Percentiles rank a stretch among this genome's conserved stretches.
phyloP scores from a whole-genome alignment of 2,329 filamentous ascomycete species.

The Talaromyces sp. region DNA sequence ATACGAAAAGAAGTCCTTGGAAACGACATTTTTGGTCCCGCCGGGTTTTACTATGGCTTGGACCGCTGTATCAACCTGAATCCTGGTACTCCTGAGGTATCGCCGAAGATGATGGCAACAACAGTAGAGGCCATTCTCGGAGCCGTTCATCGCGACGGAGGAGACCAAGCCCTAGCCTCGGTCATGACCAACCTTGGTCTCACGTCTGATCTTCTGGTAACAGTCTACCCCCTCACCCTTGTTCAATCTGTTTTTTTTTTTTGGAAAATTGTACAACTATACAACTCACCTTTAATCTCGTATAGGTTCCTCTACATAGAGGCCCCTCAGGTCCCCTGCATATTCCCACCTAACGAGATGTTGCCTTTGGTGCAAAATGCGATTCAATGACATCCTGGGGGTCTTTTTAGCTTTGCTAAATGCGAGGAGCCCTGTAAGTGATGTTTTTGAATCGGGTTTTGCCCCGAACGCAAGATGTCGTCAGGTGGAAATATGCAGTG shows the following conservation, averaged over 20 bases:
- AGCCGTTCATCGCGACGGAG: slow-evolving; percentile 9
- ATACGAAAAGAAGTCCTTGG: neutral
- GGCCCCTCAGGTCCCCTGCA: neutral
- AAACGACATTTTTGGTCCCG: neutral
- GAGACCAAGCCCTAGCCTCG: neutral
- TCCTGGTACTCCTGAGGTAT: neutral
- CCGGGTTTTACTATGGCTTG: neutral
- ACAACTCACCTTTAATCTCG: slow-evolving; percentile 2
- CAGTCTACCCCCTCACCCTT: neutral
- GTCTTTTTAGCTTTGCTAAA: neutral
- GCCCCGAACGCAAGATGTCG: neutral
- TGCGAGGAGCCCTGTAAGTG: neutral
- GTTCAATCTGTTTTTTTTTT: neutral
- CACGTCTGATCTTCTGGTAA: slow-evolving; percentile 9
- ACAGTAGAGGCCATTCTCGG: slow-evolving; percentile 11
- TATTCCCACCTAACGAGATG: neutral
- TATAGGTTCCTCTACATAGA: slow-evolving; percentile 7
- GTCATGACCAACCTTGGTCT: slow-evolving; percentile 12
- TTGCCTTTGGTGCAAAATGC: neutral
- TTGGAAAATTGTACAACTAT: too few species aligned
- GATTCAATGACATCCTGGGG: neutral
- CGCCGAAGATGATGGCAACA: slow-evolving; percentile 9
- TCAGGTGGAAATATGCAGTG: neutral
- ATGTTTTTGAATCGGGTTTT: neutral
- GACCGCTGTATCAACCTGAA: neutral